A percentile compares a stretch with the other conserved stretches of the same genome.
These are phyloP conservation scores for Tillandsia fasciculata DNA, from an alignment of 176 grass and related monocot species.

Conservation along the genomic window DNA sequence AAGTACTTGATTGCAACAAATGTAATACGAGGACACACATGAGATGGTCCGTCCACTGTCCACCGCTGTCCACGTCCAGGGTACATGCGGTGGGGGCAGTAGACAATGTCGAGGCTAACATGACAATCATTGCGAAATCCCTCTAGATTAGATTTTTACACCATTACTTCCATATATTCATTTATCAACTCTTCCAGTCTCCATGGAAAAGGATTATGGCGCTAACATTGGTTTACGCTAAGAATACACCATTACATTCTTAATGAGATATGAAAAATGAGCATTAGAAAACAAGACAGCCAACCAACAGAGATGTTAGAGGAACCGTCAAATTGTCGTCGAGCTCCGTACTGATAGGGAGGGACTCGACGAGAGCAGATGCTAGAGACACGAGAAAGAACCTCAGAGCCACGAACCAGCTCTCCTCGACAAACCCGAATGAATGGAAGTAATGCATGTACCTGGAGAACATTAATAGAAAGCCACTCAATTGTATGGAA, in stretches of 20 bases:
- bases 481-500: not conserved
- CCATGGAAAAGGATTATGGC: not conserved
- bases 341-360: slow-evolving; percentile 58
- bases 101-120: no score
- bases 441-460: slow-evolving; percentile 71
- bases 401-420: slow-evolving; percentile 30
- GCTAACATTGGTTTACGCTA: not conserved
- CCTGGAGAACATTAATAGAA: slow-evolving; percentile 17
- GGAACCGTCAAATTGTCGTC: slow-evolving; percentile 85
- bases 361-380: slow-evolving; percentile 48
- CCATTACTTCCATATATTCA: no score
- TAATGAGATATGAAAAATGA: not conserved
- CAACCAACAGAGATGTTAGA: slow-evolving; percentile 28
- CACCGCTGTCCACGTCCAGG: no score
- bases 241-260: not conserved
- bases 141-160: no score
- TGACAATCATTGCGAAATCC: no score
- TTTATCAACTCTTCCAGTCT: no score
- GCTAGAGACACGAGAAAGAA: slow-evolving; percentile 47
- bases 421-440: slow-evolving; percentile 59
- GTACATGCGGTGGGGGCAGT: no score
- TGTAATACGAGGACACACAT: no score
- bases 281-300: slow-evolving; percentile 35
- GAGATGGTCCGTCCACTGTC: no score
- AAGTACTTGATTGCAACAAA: no score